These are phyloP conservation scores for Xylaria bambusicola DNA, from an alignment of 495 filamentous ascomycete genomes.

Conservation along the genomic window DNA sequence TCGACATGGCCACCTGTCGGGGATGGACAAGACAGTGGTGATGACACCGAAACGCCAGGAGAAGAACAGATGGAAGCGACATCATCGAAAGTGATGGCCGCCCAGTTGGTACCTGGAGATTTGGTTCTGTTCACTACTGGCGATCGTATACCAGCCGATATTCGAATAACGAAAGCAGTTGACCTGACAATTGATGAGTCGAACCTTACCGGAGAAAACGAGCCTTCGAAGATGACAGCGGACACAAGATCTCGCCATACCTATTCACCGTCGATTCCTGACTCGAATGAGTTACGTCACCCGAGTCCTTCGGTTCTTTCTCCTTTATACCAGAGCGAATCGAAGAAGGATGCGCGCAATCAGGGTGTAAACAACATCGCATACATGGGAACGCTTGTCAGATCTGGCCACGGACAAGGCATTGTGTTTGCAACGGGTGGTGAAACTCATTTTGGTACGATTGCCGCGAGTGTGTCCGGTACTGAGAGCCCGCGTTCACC, in stretches of 20 bases:
- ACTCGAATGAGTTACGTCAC: slow-evolving; percentile 32
- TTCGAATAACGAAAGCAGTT: slow-evolving; percentile 85
- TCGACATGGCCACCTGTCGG: slow-evolving; percentile 47
- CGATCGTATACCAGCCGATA: slow-evolving; percentile 94
- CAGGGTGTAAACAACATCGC: slow-evolving; percentile 71
- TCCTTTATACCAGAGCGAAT: slow-evolving; percentile 24
- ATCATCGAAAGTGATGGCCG: slow-evolving; percentile 80
- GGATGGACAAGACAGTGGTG: slow-evolving; percentile 33
- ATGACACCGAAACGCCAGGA: slow-evolving; percentile 40
- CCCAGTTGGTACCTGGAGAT: slow-evolving; percentile 87
- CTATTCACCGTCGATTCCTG: slow-evolving; percentile 22
- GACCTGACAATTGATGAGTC: slow-evolving; percentile 95
- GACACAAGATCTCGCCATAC: slow-evolving; percentile 66
- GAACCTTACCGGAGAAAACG: slow-evolving; percentile 95
- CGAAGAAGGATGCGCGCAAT: slow-evolving; percentile 34
- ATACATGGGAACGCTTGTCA: slow-evolving; percentile 97
- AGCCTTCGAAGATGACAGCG: slow-evolving; percentile 77
- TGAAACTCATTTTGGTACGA: slow-evolving; percentile 94
- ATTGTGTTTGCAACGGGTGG: slow-evolving; percentile 93
- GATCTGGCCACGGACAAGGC: slow-evolving; percentile 93
- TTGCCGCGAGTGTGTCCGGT: slow-evolving; percentile 85
- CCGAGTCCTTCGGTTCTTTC: slow-evolving; percentile 41
- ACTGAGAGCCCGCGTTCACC: slow-evolving; percentile 95
- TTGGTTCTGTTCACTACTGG: slow-evolving; percentile 91
- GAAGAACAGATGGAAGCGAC: slow-evolving; percentile 65